Evolutionary conservation across 2,329 filamentous ascomycete genomes (phyloP), one percentile per base, ranked within the genome.

Genomic region (Dactylellina parvicollis): DNA sequence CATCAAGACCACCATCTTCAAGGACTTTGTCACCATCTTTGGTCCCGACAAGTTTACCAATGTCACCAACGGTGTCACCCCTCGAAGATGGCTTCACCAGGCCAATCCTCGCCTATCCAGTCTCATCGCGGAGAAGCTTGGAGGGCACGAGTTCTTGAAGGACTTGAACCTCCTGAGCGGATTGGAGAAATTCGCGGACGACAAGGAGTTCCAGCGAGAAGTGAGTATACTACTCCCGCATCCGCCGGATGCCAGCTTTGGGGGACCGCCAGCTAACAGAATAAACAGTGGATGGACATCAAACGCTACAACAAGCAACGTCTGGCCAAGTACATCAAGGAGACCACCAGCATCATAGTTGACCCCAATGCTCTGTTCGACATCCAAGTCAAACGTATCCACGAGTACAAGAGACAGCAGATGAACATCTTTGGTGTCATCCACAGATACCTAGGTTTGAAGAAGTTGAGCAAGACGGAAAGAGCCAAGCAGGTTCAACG

Each of bases 1-100:
- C 69, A 96, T 99, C 84, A 95, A 95, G 84, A 96, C 93, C 0
- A 99, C 95, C n/a, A 96, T 99, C 77, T 98, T 99, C 88, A 97
- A 95, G 82, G 95, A 99, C 81, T 99, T 99, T 81, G 94, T 99
- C 71, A 86, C 88, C 77, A 92, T 99, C 76, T 99, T 95, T 78
- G 95, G 95, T 1, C 90, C 90, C 0, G 95, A 99, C 85, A 97
- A 97, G 82, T 99, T 99, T 82, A 96, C 92, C 67, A 99, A 99
- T 78, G 94, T 99, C 76, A 99, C 95, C 76, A 99, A 99, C 81
- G 95, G 95, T 70, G 96, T 99, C 80, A 99, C 95, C 0, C 95
- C 95, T 9, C 87, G 95, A 78, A 87, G 95, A 80, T 99, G 95
- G 95, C 85, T 99, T 67, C 93, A 99, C 83, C 95, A 99, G 82